Percentiles rank a stretch among this genome's conserved stretches.
phyloP scores from a whole-genome alignment of 495 filamentous ascomycete species.

The Zalerion maritima region DNA sequence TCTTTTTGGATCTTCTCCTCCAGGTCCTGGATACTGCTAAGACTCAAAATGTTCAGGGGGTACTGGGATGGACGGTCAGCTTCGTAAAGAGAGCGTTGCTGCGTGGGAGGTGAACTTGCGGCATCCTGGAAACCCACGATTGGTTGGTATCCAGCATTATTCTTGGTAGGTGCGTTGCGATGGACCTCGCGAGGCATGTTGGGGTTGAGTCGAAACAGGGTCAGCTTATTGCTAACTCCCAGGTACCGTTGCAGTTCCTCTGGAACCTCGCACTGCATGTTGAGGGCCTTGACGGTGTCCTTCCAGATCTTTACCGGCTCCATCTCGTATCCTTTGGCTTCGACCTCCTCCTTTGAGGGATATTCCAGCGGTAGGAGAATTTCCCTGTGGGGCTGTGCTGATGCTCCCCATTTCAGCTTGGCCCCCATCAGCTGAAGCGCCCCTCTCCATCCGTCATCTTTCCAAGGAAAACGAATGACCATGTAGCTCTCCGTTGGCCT shows the following conservation, averaged over 20 bases:
- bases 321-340: slow-evolving; percentile 39
- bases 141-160: slow-evolving; percentile 58
- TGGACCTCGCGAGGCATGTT: slow-evolving; percentile 49
- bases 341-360: slow-evolving; percentile 38
- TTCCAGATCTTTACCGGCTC: slow-evolving; percentile 67
- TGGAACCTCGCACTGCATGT: slow-evolving; percentile 37
- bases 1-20: slow-evolving; percentile 38
- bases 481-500: slow-evolving; percentile 39
- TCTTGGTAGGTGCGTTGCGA: slow-evolving; percentile 58
- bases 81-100: background rate
- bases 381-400: slow-evolving; percentile 31
- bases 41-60: slow-evolving; percentile 66
- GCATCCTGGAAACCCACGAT: slow-evolving; percentile 73
- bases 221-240: slow-evolving; percentile 47
- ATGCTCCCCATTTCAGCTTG: slow-evolving; percentile 27
- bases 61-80: slow-evolving; percentile 34
- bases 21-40: slow-evolving; percentile 58
- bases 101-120: slow-evolving; percentile 25
- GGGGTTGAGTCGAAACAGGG: slow-evolving; percentile 58
- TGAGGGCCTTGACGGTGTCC: slow-evolving; percentile 48
- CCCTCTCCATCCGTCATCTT: slow-evolving; percentile 28
- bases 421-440: slow-evolving; percentile 21
- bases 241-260: slow-evolving; percentile 41
- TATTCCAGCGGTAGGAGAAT: slow-evolving; percentile 51
- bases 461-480: slow-evolving; percentile 46